Conservation (phyloP, 176 grass and related monocot species). For the Zea mays region DNA sequence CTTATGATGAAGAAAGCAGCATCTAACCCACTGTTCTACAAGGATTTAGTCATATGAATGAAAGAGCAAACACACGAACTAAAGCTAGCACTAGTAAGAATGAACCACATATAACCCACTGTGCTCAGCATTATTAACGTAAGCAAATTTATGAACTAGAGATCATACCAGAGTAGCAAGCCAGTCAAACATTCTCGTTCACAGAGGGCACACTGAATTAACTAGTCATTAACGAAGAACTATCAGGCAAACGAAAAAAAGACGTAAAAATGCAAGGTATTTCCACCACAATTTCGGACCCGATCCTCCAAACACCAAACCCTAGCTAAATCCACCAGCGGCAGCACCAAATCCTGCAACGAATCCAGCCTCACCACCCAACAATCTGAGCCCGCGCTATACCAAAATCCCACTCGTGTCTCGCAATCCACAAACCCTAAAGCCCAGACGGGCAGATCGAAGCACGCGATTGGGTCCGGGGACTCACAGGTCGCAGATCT, state of each 20-base stretch:
- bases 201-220: neutral
- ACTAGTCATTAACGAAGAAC: neutral
- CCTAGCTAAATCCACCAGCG: conserved; percentile 32
- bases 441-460: conserved; percentile 37
- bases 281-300: conserved; percentile 5
- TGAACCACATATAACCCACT: neutral
- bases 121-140: neutral
- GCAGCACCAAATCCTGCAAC: neutral
- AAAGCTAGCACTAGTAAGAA: neutral
- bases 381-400: neutral
- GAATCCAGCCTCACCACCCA: neutral
- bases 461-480: conserved; percentile 12
- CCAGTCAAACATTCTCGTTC: neutral
- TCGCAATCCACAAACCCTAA: conserved; percentile 37
- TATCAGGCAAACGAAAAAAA: neutral
- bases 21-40: neutral
- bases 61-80: neutral
- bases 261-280: neutral
- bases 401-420: neutral
- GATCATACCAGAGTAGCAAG: neutral
- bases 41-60: neutral
- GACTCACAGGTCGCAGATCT: conserved; percentile 93
- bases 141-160: neutral
- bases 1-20: neutral
- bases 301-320: conserved; percentile 25